These are phyloP conservation scores for Thymus mandschuricus DNA, from an alignment of 257 asterid genomes.

Conservation along the genomic window DNA sequence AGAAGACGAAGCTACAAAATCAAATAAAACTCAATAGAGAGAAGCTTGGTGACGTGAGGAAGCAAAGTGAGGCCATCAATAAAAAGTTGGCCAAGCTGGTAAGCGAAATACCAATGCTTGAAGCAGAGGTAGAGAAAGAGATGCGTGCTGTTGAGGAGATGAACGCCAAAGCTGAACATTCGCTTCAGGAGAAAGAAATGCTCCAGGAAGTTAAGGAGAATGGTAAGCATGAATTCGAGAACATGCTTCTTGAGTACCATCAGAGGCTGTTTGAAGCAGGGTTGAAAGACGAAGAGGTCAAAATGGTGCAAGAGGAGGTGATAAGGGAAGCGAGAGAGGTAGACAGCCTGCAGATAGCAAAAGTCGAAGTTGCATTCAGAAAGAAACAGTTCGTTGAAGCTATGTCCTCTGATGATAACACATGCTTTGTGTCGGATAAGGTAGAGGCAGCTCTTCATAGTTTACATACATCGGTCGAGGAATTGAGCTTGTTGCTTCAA, in stretches of 20 bases:
- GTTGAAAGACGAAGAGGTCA: constrained; percentile 66
- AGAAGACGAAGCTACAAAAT: constrained; percentile 65
- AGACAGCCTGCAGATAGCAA: constrained; percentile 45
- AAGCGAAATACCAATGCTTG: constrained; percentile 42
- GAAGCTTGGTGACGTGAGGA: constrained; percentile 48
- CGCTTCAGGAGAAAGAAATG: constrained; percentile 59
- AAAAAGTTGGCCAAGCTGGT: constrained; percentile 50
- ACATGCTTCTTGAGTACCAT: constrained; percentile 61
- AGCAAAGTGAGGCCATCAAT: constrained; percentile 56
- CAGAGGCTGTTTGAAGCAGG: constrained; percentile 61
- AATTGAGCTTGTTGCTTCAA: constrained; percentile 44
- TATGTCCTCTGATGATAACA: constrained; percentile 33
- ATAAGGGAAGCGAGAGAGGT: constrained; percentile 33
- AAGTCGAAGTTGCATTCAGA: constrained; percentile 44
- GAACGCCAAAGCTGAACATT: constrained; percentile 50
- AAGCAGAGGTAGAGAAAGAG: constrained; percentile 53
- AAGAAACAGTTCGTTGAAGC: constrained; percentile 52
- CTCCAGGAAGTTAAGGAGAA: constrained; percentile 53
- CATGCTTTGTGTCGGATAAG: constrained; percentile 60
- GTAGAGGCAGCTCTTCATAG: constrained; percentile 66
- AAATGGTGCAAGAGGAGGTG: constrained; percentile 61
- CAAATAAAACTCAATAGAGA: constrained; percentile 59
- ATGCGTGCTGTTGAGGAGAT: constrained; percentile 43
- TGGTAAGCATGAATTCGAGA: constrained; percentile 56
- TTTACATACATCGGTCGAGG: constrained; percentile 50